Evolutionary conservation across 495 filamentous ascomycete genomes (phyloP), one percentile per base, ranked within the genome.

Genomic region (Aspergillus taichungensis): DNA sequence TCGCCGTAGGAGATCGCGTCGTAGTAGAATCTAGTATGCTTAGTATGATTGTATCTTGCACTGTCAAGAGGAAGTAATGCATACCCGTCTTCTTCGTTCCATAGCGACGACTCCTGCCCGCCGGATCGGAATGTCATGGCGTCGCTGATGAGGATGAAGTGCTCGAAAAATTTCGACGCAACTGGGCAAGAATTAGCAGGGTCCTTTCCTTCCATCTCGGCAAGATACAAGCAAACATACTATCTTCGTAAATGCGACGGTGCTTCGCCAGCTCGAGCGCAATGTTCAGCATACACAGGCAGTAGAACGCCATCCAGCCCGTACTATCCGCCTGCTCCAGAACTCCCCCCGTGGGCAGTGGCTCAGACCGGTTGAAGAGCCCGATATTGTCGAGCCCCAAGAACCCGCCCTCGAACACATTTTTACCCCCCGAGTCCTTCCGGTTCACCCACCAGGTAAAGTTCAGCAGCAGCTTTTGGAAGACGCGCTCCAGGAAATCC

Each of bases 391-490:
- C 91, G 28, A 97, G 72, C 9, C 91, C 91, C n/a, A 96, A 64
- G 72, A 97, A 96, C 13, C 91, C 92, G 49, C 91, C 91, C 60
- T 96, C 92, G 54, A 96, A 97, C 27, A 97, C 84, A 50, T 95
- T 95, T 63, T 95, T 96, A 40, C 88, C 90, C 4, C 95, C 86
- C 18, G 71, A 78, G 53, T 97, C 91, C 62, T 97, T 97, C 29
- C 90, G 84, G 66, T 95, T 95, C 3, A 94, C 88, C 90, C 91
- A 96, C 91, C 92, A 97, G 9, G 92, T 97, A 64, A 97, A 97
- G 68, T 96, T 97, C 37, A 97, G 70, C 18, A 96, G 67, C 52
- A 97, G 61, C 64, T 97, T 97, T 55, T 97, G 91, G 69, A 96
- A 97, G 11, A 97, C 92, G 28, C 92, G 75, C 67, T 96, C 91